Evolutionary conservation across 768 basidiomycete species (phyloP), one percentile per base, ranked within the genome.

Genomic region (Candolleomyces eurysporus): DNA sequence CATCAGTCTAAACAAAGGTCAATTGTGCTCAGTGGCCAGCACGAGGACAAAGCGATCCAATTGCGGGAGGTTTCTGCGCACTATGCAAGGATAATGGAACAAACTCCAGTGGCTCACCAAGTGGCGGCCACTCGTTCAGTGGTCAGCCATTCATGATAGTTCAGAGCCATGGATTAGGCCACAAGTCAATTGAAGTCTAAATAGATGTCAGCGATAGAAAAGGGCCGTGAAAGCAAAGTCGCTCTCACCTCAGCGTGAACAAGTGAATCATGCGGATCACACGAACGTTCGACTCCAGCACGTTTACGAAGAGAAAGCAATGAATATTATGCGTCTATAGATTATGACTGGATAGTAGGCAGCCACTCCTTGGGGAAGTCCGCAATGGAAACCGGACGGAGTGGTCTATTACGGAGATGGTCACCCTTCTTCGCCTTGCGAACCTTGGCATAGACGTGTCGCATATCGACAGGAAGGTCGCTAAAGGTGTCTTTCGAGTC

Each of bases 301-400:
- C 19, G 17, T 21, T 46, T 17, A 17, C 10, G 45, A 46, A 14
- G 19, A 17, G 17, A 46, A 46, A 46, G 45, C 45, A 46, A 46
- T 46, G 45, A 51, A 26, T 51, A 31, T 21, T 22, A 51, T 1
- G 49, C 21, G 49, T 51, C 17, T 22, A 21, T 51, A 14, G 13
- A 19, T 43, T 19, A 55, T 54, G 39, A 26, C 39, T 26, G 51
- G 10, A 63, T 36, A 45, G 49, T 7, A 48, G 88, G 88, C 60
- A 96, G 78, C 94, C 94, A 97, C 70, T 90, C 90, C 69, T 82
- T 74, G 9, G 94, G 94, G 72, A 95, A 96, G 69, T 95, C 92
- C 64, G 74, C 79, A 58, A 94, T 77, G 19, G 89, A 83, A 26
- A 92, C 87, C 63, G 85, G 81, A 48, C 76, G 71, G 55, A 82